Conservation (phyloP, 257 asterid genomes). For the Galeopsis tetrahit region DNA sequence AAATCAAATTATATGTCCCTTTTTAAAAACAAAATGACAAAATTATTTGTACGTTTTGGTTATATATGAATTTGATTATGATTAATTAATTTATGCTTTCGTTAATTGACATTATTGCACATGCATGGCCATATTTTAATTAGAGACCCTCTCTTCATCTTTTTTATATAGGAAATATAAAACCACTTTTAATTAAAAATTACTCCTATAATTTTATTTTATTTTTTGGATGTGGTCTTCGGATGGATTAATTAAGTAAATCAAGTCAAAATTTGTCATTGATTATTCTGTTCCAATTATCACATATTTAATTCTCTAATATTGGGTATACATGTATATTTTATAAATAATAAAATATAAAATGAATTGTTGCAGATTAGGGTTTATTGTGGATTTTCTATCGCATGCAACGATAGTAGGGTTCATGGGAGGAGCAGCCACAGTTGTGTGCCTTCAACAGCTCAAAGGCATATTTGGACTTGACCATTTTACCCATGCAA, state of each 20-base stretch:
- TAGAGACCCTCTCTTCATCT: not conserved
- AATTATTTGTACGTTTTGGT: not conserved
- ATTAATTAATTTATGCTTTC: not conserved
- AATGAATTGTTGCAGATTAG: constrained; percentile 57
- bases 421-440: constrained; percentile 98
- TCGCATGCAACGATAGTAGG: constrained; percentile 97
- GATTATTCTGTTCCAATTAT: no score
- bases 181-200: no score
- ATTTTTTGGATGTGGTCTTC: no score
- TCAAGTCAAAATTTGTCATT: no score
- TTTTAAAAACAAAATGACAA: no score
- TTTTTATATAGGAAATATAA: no score
- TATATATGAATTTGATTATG: not conserved
- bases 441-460: constrained; percentile 91
- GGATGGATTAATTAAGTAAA: no score
- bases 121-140: constrained; percentile 15
- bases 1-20: no score
- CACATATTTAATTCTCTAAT: no score
- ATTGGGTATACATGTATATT: no score
- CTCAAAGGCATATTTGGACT: constrained; percentile 82
- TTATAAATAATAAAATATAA: not conserved
- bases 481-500: constrained; percentile 72
- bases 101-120: constrained; percentile 25
- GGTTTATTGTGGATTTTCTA: constrained; percentile 89
- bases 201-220: no score